Evolutionary conservation across 306 rosid species (phyloP), one percentile per base, ranked within the genome.

Genomic region (Castanospermum australe): DNA sequence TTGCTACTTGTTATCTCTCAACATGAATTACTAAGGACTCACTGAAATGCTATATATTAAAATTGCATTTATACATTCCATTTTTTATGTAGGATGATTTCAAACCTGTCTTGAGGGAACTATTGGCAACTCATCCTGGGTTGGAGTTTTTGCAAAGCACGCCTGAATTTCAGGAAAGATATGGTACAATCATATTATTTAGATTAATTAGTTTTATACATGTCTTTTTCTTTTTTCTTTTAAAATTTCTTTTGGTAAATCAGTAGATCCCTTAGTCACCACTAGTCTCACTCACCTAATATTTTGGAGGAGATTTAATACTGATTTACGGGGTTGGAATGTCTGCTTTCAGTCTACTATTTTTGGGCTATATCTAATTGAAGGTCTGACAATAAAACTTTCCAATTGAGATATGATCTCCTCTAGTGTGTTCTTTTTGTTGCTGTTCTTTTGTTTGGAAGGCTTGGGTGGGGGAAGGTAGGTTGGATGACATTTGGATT

Each of bases 141-240:
- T 76, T 91, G 83, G 93, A 89, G 68, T 91, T 91, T 83, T 87
- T 91, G 82, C 93, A 84, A 67, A 85, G 84, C 83, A 91, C 91
- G 0, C 96, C 93, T 59, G 93, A 91, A 56, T 91, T 91, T 84
- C 96, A 91, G 86, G 93, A 91, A 84, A 87, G 93, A 91, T 91
- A 91, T 75, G 93, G 96, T 91, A 88, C 21, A 79, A 6, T 47
- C 68, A 61, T 48, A 67, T 22, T 67, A 56, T 21, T 60, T 73
- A 9, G 71, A 64, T 74, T 44, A 8, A 50, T 17, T 44, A 50
- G 5, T n/a, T 30, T 59, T 61, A 54, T 20, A 24, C 12, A 0
- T 60, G 20, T 63, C 42, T 52, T n/a, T 32, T 71, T 39, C 39
- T 32, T 20, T 52, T n/a, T 32, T 71, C 30, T 48, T 32, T 20